Evolutionary conservation across 441 rosid species (phyloP).

Genomic region (Corymbia citriodora): DNA sequence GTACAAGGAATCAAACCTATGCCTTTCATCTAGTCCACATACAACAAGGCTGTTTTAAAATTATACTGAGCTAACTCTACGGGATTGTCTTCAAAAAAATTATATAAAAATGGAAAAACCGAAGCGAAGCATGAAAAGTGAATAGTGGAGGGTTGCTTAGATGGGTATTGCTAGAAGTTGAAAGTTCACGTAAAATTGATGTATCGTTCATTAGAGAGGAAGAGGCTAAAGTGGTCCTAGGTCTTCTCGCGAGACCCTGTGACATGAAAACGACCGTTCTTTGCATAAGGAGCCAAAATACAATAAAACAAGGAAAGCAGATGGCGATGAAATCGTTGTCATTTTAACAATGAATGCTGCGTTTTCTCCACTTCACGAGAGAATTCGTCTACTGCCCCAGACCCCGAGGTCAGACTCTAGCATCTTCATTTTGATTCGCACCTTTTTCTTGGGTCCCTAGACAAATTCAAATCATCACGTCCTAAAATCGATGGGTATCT

Average conservation of each 20-base stretch:
- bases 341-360: background rate
- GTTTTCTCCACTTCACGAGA: background rate
- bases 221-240: background rate
- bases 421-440: background rate
- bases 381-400: background rate
- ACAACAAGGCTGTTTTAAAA: background rate
- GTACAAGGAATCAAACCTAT: background rate
- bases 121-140: background rate
- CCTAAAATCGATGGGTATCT: background rate
- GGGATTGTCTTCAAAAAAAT: too few relatives aligned
- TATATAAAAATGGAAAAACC: background rate
- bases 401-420: background rate
- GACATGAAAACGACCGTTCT: background rate
- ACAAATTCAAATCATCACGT: background rate
- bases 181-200: background rate
- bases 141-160: background rate
- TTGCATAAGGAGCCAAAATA: background rate
- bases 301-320: background rate
- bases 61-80: too few relatives aligned
- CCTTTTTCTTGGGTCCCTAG: background rate
- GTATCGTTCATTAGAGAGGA: background rate
- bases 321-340: background rate
- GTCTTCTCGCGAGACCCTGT: background rate
- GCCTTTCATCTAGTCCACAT: background rate
- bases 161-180: background rate